Percentiles rank a stretch among this genome's conserved stretches.
phyloP scores from a whole-genome alignment of 2,329 filamentous ascomycete genomes.

The Zymoseptoria pseudotritici region DNA sequence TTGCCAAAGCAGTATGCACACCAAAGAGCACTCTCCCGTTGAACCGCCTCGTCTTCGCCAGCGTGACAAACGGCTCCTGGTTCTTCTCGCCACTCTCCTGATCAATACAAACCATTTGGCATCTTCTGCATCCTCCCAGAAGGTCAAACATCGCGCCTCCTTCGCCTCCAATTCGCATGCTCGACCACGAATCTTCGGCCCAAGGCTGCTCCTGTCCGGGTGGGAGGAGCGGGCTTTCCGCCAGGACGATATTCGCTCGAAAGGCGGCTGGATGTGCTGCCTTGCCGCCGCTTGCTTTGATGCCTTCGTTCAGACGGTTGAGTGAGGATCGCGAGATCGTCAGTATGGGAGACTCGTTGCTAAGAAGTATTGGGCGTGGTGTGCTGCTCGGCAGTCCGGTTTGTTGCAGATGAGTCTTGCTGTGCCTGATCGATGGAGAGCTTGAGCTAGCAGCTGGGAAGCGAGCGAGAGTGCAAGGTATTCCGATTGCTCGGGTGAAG shows the following conservation, averaged over 20 bases:
- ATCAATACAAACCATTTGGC: constrained; percentile 94
- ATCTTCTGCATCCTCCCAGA: constrained; percentile 76
- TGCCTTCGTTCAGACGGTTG: constrained; percentile 65
- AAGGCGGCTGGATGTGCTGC: constrained; percentile 68
- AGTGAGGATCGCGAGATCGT: constrained; percentile 75
- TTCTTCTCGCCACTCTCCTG: constrained; percentile 70
- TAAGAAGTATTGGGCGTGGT: constrained; percentile 61
- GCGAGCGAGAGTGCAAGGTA: constrained; percentile 75
- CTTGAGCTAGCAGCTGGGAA: constrained; percentile 60
- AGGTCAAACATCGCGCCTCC: constrained; percentile 54
- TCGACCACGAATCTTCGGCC: constrained; percentile 71
- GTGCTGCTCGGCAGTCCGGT: constrained; percentile 2
- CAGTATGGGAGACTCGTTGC: constrained; percentile 91
- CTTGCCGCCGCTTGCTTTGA: constrained; percentile 55
- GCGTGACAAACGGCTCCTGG: constrained; percentile 79
- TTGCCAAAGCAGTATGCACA: constrained; percentile 51
- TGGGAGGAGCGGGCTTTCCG: constrained; percentile 38
- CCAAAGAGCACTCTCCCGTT: constrained; percentile 87
- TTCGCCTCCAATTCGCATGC: constrained; percentile 53
- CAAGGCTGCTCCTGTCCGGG: constrained; percentile 55
- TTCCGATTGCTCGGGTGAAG: constrained; percentile 66
- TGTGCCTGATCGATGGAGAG: constrained; percentile 54
- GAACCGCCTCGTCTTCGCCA: constrained; percentile 78
- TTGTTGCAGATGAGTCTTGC: constrained; percentile 60
- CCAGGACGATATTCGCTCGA: constrained; percentile 78